Evolutionary conservation across 345 rosid species (phyloP).

Genomic region (Isatis tinctoria): DNA sequence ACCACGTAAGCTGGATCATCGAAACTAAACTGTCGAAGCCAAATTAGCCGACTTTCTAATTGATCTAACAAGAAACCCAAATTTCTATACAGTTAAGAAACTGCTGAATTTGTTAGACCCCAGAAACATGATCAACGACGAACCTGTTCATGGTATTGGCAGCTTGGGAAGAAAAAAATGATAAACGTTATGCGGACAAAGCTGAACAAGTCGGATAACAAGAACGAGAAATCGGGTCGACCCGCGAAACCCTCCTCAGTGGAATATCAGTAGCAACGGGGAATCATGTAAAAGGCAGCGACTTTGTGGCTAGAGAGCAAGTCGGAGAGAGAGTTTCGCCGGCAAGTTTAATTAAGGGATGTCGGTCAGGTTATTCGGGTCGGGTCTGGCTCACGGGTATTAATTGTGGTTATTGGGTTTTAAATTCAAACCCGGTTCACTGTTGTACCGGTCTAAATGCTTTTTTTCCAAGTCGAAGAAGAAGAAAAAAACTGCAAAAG

Average conservation of each 20-base stretch:
- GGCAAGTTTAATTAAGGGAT: background rate
- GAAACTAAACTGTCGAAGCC: too few species aligned
- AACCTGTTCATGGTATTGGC: slow-evolving; percentile 12
- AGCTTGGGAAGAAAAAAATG: background rate
- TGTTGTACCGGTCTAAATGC: background rate
- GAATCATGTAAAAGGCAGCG: too few species aligned
- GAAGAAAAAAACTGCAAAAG: background rate
- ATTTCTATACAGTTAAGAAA: too few species aligned
- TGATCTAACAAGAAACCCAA: background rate
- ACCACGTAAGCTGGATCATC: background rate
- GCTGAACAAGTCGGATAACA: background rate
- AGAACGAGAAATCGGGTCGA: background rate
- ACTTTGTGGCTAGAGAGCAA: too few species aligned
- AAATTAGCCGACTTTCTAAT: too few species aligned
- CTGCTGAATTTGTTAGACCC: too few species aligned
- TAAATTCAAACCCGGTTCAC: background rate
- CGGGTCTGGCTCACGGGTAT: background rate
- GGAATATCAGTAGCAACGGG: too few species aligned
- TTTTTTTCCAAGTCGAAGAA: background rate
- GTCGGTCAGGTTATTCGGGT: background rate
- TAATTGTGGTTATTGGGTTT: background rate
- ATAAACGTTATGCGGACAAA: background rate
- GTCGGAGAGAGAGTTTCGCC: background rate
- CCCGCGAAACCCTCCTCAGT: background rate
- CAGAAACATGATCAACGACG: background rate